phyloP scores from a whole-genome alignment of 129 eudicot genomes.

The Lactuca sativa region DNA sequence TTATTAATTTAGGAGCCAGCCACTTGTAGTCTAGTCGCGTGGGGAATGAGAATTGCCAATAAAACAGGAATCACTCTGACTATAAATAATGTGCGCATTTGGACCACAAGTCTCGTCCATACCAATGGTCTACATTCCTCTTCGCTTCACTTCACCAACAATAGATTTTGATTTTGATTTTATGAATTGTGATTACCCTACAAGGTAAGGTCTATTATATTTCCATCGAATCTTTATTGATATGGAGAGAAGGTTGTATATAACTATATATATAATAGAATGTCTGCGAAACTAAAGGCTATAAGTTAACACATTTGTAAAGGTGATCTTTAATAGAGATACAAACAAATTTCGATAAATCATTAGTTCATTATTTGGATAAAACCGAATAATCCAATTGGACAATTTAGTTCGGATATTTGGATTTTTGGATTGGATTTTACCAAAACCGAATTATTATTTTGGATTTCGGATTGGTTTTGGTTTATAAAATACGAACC shows the following conservation, averaged over 20 bases:
- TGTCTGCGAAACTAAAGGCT: too few species aligned
- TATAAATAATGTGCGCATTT: background rate
- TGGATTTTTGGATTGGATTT: too few species aligned
- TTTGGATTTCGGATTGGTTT: too few species aligned
- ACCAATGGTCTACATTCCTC: background rate
- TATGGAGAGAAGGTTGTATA: background rate
- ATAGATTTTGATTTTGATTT: background rate
- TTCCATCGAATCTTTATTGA: background rate
- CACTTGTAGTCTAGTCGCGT: conserved; percentile 14
- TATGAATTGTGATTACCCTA: background rate
- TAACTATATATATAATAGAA: too few species aligned
- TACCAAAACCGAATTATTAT: too few species aligned
- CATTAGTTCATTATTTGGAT: too few species aligned
- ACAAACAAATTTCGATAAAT: too few species aligned
- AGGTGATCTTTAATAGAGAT: too few species aligned
- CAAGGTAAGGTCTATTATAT: background rate
- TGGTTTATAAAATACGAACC: too few species aligned
- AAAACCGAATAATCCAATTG: too few species aligned
- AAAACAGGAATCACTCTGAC: background rate
- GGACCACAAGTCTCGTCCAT: conserved; percentile 5
- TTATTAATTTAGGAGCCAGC: background rate
- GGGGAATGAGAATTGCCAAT: conserved; percentile 6
- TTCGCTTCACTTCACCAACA: background rate
- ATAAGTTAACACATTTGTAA: too few species aligned
- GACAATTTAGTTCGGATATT: too few species aligned